Evolutionary conservation across 2,329 filamentous ascomycete species (phyloP).

Genomic region (Alternaria rosae): DNA sequence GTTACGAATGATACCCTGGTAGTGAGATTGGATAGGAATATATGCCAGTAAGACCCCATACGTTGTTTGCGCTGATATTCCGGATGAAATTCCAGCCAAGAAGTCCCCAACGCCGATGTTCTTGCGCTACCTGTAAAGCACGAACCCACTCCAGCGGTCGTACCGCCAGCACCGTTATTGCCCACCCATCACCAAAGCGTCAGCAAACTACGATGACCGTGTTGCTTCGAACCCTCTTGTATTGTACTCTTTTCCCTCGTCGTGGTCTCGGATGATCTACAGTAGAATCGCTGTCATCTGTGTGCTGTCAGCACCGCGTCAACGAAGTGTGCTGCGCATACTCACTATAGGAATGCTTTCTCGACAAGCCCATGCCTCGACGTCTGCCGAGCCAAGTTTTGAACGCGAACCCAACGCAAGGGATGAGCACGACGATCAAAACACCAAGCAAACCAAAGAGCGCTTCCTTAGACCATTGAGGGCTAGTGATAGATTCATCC

Average conservation of each 20-base stretch:
- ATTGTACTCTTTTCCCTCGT: background rate
- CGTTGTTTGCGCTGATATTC: background rate
- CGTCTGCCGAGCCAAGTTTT: background rate
- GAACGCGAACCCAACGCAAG: background rate
- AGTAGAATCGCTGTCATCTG: background rate
- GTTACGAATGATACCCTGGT: constrained; percentile 16
- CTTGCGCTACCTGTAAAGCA: background rate
- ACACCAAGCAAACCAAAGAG: background rate
- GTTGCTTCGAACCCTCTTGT: background rate
- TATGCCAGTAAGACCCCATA: background rate
- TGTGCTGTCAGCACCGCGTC: background rate
- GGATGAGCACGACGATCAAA: background rate
- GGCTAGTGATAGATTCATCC: background rate
- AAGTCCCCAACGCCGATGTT: background rate
- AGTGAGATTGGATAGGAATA: background rate
- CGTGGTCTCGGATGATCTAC: background rate
- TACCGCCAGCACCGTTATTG: background rate
- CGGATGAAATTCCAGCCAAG: background rate
- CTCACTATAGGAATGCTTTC: background rate
- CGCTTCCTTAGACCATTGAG: background rate
- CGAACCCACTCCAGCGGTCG: background rate
- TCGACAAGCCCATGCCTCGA: background rate
- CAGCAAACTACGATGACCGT: constrained; percentile 1
- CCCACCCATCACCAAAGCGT: background rate
- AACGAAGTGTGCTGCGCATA: background rate